Evolutionary conservation across 768 basidiomycete genomes (phyloP).

Genomic region (Russula sp.): DNA sequence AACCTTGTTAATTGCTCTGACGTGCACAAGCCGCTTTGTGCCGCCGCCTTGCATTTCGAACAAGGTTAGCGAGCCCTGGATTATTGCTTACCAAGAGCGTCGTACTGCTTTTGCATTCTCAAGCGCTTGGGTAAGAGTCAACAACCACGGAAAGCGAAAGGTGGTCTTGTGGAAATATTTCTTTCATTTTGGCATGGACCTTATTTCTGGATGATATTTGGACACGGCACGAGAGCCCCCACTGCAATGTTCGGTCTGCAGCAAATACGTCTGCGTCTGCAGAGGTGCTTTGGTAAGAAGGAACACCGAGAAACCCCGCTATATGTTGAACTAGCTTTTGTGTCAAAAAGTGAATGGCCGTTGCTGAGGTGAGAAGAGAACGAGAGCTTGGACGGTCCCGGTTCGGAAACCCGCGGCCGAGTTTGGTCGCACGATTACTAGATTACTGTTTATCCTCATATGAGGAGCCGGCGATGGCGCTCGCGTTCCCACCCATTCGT

Average conservation of each 20-base stretch:
- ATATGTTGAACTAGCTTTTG: constrained; percentile 36
- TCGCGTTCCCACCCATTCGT: too few species aligned
- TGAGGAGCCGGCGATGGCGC: too few species aligned
- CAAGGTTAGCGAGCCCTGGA: constrained; percentile 47
- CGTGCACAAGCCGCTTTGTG: constrained; percentile 49
- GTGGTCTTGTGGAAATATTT: constrained; percentile 27
- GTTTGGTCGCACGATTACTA: too few species aligned
- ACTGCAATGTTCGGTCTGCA: constrained; percentile 44
- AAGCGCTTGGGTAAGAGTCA: constrained; percentile 45
- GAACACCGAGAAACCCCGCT: constrained; percentile 52
- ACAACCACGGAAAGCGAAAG: constrained; percentile 38
- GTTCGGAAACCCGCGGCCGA: too few species aligned
- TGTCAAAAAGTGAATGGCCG: too few species aligned
- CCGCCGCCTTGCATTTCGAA: constrained; percentile 53
- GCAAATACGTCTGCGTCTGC: neutral
- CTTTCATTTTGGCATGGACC: constrained; percentile 31
- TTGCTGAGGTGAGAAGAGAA: too few species aligned
- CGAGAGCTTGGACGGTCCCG: too few species aligned
- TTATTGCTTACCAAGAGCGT: constrained; percentile 59
- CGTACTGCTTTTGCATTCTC: constrained; percentile 49
- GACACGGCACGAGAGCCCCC: constrained; percentile 36
- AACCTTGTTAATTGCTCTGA: constrained; percentile 67
- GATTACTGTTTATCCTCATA: too few species aligned
- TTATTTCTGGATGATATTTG: constrained; percentile 52
- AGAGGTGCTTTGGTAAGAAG: neutral